phyloP scores from a whole-genome alignment of 2,329 filamentous ascomycete genomes.

The Fusarium buxicola region DNA sequence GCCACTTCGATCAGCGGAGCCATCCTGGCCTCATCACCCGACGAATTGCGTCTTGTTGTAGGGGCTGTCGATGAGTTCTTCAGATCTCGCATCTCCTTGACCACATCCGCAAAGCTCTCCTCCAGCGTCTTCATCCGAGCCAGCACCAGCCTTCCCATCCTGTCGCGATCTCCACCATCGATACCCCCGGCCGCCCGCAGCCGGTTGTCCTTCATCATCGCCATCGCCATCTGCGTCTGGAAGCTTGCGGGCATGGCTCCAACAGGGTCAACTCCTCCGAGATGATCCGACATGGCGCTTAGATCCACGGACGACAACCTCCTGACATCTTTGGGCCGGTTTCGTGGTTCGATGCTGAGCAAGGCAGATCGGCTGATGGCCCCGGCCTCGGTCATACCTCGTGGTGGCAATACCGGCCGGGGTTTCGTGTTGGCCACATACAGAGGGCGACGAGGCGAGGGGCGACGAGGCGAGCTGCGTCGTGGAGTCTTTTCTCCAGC shows the following conservation, averaged over 20 bases:
- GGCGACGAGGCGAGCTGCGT: constrained; percentile 61
- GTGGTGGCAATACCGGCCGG: constrained; percentile 65
- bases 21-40: constrained; percentile 54
- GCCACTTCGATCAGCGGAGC: constrained; percentile 51
- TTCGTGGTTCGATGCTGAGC: constrained; percentile 61
- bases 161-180: constrained; percentile 65
- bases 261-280: constrained; percentile 69
- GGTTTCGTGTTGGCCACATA: constrained; percentile 63
- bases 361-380: constrained; percentile 59
- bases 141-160: constrained; percentile 84
- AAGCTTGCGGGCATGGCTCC: constrained; percentile 79
- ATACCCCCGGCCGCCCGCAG: constrained; percentile 58
- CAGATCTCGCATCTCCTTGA: constrained; percentile 79
- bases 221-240: constrained; percentile 82
- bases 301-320: constrained; percentile 75
- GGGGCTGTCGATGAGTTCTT: constrained; percentile 61
- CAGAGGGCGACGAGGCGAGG: constrained; percentile 60
- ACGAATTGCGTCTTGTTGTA: constrained; percentile 65
- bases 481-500: constrained; percentile 54
- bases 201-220: constrained; percentile 68
- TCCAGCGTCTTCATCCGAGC: constrained; percentile 94
- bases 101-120: constrained; percentile 89
- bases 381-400: constrained; percentile 50
- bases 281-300: constrained; percentile 78
- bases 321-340: constrained; percentile 53